Evolutionary conservation across 202 grass and related monocot species (phyloP).

Genomic region (Schoenoplectus triqueter): DNA sequence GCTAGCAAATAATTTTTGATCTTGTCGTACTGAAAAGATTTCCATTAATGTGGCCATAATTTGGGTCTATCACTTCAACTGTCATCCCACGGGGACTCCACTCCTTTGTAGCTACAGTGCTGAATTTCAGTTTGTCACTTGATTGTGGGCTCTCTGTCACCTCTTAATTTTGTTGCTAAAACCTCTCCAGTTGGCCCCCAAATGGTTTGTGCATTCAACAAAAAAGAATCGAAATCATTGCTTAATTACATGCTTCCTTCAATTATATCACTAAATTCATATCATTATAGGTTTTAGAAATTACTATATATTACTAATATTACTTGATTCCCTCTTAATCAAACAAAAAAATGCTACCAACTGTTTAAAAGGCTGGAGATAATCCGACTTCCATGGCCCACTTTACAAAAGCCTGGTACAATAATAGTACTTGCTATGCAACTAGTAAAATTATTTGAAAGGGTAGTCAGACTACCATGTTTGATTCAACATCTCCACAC

Average conservation of each 20-base stretch:
- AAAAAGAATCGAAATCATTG: neutral
- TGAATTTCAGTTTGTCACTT: constrained; percentile 23
- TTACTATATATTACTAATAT: neutral
- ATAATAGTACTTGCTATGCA: constrained; percentile 11
- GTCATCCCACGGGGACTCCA: neutral
- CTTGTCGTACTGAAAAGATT: neutral
- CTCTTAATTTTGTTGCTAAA: neutral
- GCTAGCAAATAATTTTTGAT: neutral
- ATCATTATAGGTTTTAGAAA: neutral
- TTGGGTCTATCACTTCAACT: constrained; percentile 28
- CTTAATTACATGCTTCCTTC: neutral
- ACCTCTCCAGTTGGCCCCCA: neutral
- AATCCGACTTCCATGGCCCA: neutral
- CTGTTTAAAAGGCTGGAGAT: neutral
- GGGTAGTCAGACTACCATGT: neutral
- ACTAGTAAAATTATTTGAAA: constrained; percentile 3
- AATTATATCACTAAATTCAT: neutral
- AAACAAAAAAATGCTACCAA: neutral
- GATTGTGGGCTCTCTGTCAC: constrained; percentile 7
- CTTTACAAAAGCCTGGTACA: neutral
- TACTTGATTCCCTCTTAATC: neutral
- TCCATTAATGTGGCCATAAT: constrained; percentile 18
- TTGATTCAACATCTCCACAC: constrained; percentile 9
- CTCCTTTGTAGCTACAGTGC: neutral
- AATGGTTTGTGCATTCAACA: neutral